Evolutionary conservation across 306 rosid genomes (phyloP), one percentile per base, ranked within the genome.

Genomic region (Lathyrus tuberosus): DNA sequence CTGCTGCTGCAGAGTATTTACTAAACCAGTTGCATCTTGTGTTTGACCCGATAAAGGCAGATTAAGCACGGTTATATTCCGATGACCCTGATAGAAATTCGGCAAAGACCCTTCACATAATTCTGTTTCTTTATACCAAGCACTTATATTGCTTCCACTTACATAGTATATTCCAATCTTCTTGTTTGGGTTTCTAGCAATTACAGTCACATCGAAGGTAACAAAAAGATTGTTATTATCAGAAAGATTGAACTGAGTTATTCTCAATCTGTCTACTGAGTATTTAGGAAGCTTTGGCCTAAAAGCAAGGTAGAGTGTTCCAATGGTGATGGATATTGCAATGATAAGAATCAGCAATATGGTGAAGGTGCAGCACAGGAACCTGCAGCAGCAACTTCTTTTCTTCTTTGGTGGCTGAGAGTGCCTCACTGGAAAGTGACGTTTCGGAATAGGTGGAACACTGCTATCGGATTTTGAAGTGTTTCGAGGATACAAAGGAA

Each of bases 81-180:
- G 78, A 51, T 90, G 97, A 10, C 98, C 98, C 51, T 93, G 97
- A 62, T 93, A 93, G 81, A 93, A 93, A 40, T 69, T 84, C 4
- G 97, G 96, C 78, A 93, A 41, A 12, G 91, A 88, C 66, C 96
- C 98, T 71, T 84, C 79, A 37, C 88, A 85, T 1, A 93, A 68
- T 63, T 85, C 20, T 6, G 84, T 85, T 42, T 63, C 85, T 8
- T 16, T n/a, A 81, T 88, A 93, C 83, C 60, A 85, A 52, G 87
- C 93, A 65, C 81, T 84, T 44, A 93, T 83, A 4, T 80, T 77
- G 74, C 98, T 93, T 3, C 98, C 98, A n/a, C 87, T 80, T 35
- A 65, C 91, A 38, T 93, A 93, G 79, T 88, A 86, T 11, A 93
- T 86, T 6, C 98, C 98, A 48, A 93, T 90, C 80, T 76, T 90